These are phyloP conservation scores for Salix arbutifolia DNA, from an alignment of 345 rosid genomes.

Conservation along the genomic window DNA sequence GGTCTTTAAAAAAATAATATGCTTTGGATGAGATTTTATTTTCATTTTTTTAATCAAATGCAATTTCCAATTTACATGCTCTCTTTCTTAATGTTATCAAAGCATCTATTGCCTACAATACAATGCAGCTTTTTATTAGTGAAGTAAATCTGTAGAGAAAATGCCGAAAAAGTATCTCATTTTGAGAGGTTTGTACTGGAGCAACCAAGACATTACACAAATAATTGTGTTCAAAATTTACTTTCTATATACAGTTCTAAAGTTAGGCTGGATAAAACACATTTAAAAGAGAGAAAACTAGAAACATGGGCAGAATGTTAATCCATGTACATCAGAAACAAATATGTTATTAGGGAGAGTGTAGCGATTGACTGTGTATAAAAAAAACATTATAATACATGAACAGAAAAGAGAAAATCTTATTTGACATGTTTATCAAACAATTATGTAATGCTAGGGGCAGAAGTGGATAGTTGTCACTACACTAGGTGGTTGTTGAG, in stretches of 20 bases:
- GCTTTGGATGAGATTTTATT: background rate
- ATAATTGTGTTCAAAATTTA: background rate
- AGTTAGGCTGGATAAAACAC: background rate
- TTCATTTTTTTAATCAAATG: background rate
- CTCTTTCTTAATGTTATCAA: background rate
- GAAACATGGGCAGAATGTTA: background rate
- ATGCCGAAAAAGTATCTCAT: background rate
- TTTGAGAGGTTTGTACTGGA: background rate
- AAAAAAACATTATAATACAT: background rate
- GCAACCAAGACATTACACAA: background rate
- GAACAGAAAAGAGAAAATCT: too few species aligned
- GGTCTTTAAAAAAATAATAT: background rate
- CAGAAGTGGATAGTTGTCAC: background rate
- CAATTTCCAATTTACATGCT: background rate
- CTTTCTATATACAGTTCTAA: background rate
- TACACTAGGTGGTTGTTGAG: background rate
- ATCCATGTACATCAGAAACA: background rate
- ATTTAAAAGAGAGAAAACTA: background rate
- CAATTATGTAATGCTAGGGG: background rate
- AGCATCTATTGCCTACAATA: background rate
- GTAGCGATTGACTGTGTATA: background rate
- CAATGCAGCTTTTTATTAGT: background rate
- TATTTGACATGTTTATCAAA: background rate
- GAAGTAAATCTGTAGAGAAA: background rate
- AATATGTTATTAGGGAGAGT: background rate